Base-by-base conservation (phyloP, 306 rosid species). In the Malus sieversii region DNA sequence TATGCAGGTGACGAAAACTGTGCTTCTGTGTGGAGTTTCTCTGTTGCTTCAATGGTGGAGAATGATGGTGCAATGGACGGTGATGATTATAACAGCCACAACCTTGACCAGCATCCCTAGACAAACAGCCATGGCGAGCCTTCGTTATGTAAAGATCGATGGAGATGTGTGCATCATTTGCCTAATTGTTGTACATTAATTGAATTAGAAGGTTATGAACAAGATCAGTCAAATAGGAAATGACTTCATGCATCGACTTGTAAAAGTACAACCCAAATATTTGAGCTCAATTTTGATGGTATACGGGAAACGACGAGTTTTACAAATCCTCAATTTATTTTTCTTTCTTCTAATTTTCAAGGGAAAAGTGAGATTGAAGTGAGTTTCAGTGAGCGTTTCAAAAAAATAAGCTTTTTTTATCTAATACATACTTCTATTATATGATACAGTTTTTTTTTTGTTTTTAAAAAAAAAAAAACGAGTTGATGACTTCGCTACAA, bases 21-120 rank as follows among this genome's bases (percentile, higher is more conserved):
- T 76, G 90, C 88, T 80, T 90, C 98, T 8, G 81, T 95, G 45
- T 95, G 98, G 97, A 90, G 91, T 77, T 95, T 95, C 81, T 57
- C 78, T 80, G 82, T 48, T 83, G 92, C 85, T 82, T 81, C 92
- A 76, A 46, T 15, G 71, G 76, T 70, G 78, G 86, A 80, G 48
- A 77, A 75, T 52, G 85, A 70, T 59, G 83, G 27, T 60, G 70
- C 73, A 77, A 68, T 61, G 46, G 75, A 66, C 11, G 63, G 62
- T 48, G 81, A 38, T 16, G 78, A 48, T 65, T 88, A 30, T 77
- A 70, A 73, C 75, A 74, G 51, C 82, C 82, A 75, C 60, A 63
- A 74, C 44, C 45, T 63, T 72, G 78, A 76, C 69, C 85, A 65
- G 66, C 51, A 65, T 75, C 79, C 74, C 51, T 69, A 74, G 58